Evolutionary conservation across 768 basidiomycete genomes (phyloP).

Genomic region (Trametes cubensis): DNA sequence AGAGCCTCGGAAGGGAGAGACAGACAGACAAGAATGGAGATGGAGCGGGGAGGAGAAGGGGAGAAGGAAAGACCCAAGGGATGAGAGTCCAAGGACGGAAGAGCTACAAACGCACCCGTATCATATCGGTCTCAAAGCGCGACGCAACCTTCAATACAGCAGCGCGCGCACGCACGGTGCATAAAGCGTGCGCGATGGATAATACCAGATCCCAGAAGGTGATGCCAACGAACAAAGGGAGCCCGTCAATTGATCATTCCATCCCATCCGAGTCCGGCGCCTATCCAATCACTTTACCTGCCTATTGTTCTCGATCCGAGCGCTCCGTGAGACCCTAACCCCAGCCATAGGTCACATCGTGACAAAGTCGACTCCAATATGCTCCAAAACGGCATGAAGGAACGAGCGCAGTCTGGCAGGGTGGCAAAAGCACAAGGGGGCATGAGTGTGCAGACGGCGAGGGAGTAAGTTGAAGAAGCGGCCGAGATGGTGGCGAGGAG

Average conservation of each 20-base stretch:
- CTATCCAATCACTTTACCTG: slow-evolving; percentile 7
- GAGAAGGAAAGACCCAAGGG: background rate
- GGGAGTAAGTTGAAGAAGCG: background rate
- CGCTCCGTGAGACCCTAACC: slow-evolving; percentile 11
- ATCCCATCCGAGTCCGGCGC: background rate
- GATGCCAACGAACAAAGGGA: slow-evolving; percentile 7
- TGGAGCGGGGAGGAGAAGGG: background rate
- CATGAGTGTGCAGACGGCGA: background rate
- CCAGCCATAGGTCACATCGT: slow-evolving; percentile 10
- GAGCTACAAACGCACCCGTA: background rate
- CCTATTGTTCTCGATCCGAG: slow-evolving; percentile 14
- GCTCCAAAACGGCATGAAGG: slow-evolving; percentile 11
- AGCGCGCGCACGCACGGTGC: background rate
- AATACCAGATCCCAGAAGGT: background rate
- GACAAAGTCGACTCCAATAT: slow-evolving; percentile 3
- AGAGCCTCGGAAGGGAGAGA: background rate
- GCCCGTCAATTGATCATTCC: background rate
- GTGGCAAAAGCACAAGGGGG: background rate
- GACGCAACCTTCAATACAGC: background rate
- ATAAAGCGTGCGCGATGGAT: slow-evolving; percentile 3
- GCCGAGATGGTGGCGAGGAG: background rate
- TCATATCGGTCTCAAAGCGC: slow-evolving; percentile 4
- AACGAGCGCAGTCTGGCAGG: background rate
- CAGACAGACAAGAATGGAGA: background rate
- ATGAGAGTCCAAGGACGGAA: background rate